phyloP scores from a whole-genome alignment of 495 filamentous ascomycete genomes.

The Podospora tetraspora region DNA sequence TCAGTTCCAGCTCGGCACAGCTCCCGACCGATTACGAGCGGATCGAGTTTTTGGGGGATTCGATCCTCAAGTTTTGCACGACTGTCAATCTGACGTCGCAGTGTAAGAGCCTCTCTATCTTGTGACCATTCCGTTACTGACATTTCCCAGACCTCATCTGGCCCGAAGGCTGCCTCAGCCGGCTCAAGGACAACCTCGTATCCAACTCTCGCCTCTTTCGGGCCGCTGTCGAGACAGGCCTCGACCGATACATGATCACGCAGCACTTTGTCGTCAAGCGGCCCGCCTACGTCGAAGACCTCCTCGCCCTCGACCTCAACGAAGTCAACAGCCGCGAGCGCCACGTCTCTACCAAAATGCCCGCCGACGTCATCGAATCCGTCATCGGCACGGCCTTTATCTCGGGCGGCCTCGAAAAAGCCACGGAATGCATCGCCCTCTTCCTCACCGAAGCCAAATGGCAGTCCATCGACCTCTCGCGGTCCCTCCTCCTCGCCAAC shows the following conservation, averaged over 20 bases:
- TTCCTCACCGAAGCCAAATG: conserved; percentile 63
- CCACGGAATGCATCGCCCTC: conserved; percentile 56
- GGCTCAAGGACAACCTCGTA: conserved; percentile 62
- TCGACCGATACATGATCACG: conserved; percentile 72
- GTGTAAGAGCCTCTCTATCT: conserved; percentile 24
- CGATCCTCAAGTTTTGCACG: conserved; percentile 72
- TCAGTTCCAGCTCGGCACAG: conserved; percentile 59
- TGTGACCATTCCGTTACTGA: neutral
- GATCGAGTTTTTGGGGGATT: conserved; percentile 85
- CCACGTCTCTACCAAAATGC: conserved; percentile 65
- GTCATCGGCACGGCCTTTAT: conserved; percentile 75
- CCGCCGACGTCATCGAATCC: conserved; percentile 85
- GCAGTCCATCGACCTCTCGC: conserved; percentile 34
- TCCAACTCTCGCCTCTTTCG: conserved; percentile 64
- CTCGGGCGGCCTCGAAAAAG: conserved; percentile 62
- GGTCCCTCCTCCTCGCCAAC: conserved; percentile 29
- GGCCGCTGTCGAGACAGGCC: conserved; percentile 55
- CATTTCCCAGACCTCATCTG: conserved; percentile 49
- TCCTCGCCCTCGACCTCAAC: conserved; percentile 26
- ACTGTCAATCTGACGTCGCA: conserved; percentile 62
- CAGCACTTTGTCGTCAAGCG: conserved; percentile 58
- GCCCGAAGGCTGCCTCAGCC: conserved; percentile 75
- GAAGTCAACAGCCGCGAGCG: conserved; percentile 19
- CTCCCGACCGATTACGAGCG: conserved; percentile 71
- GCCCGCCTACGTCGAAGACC: conserved; percentile 57